Conservation (phyloP, 1,284 basidiomycete genomes). For the Athelia psychrophila region DNA sequence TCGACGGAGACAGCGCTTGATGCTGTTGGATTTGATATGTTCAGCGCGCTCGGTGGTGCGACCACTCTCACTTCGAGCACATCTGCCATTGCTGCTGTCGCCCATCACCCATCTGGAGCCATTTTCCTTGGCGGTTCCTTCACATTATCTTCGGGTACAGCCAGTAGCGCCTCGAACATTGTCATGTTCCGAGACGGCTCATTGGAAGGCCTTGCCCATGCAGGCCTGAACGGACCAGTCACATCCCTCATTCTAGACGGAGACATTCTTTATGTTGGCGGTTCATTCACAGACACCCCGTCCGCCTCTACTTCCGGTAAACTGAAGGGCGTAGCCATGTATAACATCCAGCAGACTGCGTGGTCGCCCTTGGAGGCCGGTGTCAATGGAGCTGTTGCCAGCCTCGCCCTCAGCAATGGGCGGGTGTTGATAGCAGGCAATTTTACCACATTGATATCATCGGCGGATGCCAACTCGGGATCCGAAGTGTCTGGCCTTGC, state of each 20-base stretch:
- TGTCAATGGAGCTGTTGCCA: constrained; percentile 72
- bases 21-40: constrained; percentile 55
- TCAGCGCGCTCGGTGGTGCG: constrained; percentile 50
- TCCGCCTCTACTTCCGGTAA: constrained; percentile 48
- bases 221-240: constrained; percentile 77
- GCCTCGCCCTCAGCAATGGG: constrained; percentile 49
- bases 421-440: constrained; percentile 72
- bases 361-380: constrained; percentile 79
- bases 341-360: constrained; percentile 62
- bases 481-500: constrained; percentile 68
- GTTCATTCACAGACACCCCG: constrained; percentile 75
- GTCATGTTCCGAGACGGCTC: constrained; percentile 64
- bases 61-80: constrained; percentile 29
- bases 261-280: constrained; percentile 78
- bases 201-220: constrained; percentile 50
- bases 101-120: constrained; percentile 58
- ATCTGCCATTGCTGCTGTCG: constrained; percentile 52
- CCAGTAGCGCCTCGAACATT: constrained; percentile 67
- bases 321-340: constrained; percentile 70
- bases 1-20: constrained; percentile 73
- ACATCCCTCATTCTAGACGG: constrained; percentile 60
- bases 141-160: constrained; percentile 52
- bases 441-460: constrained; percentile 58
- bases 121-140: constrained; percentile 84
- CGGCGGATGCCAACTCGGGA: constrained; percentile 33